phyloP scores from a whole-genome alignment of 306 rosid species.

The Cucumis hystrix region DNA sequence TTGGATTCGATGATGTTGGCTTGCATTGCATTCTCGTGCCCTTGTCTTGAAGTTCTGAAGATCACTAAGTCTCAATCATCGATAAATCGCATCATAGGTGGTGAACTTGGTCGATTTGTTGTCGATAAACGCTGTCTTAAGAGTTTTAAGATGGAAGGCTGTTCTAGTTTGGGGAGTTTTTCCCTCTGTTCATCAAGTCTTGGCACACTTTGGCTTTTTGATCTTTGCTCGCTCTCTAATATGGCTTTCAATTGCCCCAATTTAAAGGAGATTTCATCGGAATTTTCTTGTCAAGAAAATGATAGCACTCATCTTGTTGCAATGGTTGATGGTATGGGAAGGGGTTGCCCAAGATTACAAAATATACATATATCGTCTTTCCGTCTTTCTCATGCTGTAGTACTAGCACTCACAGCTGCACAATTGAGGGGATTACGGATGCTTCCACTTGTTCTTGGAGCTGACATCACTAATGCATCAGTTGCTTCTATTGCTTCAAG shows the following conservation, averaged over 20 bases:
- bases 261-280: conserved; percentile 74
- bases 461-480: conserved; percentile 89
- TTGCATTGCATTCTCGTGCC: conserved; percentile 88
- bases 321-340: conserved; percentile 58
- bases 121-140: conserved; percentile 67
- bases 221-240: conserved; percentile 69
- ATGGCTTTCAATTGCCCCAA: conserved; percentile 88
- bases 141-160: conserved; percentile 84
- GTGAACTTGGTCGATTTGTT: conserved; percentile 77
- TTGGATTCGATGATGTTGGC: conserved; percentile 91
- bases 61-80: conserved; percentile 33
- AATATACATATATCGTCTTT: conserved; percentile 79
- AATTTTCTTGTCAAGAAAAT: conserved; percentile 55
- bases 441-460: conserved; percentile 97
- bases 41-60: conserved; percentile 71
- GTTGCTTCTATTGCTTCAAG: conserved; percentile 90
- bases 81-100: conserved; percentile 74
- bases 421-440: conserved; percentile 68
- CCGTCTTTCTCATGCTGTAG: conserved; percentile 69
- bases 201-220: conserved; percentile 82
- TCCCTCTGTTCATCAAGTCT: conserved; percentile 67
- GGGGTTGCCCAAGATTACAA: conserved; percentile 67
- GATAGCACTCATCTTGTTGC: conserved; percentile 55
- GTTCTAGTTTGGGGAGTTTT: conserved; percentile 67
- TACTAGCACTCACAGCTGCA: conserved; percentile 82